Conservation (phyloP, 257 asterid species). For the Capsicum rhomboideum region DNA sequence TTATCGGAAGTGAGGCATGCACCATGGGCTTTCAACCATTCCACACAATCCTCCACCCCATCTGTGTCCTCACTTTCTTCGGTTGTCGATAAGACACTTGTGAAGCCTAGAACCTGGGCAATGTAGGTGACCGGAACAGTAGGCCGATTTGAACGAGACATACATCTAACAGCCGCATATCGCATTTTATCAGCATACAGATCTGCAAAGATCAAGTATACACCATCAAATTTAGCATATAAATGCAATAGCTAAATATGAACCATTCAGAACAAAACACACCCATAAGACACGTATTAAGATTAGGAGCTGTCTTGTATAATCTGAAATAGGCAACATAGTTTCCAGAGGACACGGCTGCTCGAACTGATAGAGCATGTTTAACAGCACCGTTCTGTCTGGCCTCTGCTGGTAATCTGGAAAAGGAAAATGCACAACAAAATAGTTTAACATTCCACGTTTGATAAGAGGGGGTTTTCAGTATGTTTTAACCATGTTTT, state of each 20-base stretch:
- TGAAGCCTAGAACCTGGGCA: slow-evolving; percentile 73
- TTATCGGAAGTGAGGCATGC: slow-evolving; percentile 64
- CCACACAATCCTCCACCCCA: slow-evolving; percentile 80
- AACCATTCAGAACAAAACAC: not conserved
- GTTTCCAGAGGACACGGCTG: slow-evolving; percentile 85
- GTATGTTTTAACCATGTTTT: not conserved
- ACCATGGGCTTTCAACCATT: slow-evolving; percentile 96
- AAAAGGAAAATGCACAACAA: slow-evolving; percentile 8
- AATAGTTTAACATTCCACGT: not conserved
- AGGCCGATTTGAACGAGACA: slow-evolving; percentile 94
- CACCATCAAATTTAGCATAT: not conserved
- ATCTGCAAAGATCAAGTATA: slow-evolving; percentile 41
- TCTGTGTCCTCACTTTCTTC: slow-evolving; percentile 49
- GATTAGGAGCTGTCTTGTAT: slow-evolving; percentile 81
- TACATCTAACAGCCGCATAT: slow-evolving; percentile 84
- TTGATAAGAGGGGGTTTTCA: not conserved
- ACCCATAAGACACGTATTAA: slow-evolving; percentile 85
- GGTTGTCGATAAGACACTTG: slow-evolving; percentile 29
- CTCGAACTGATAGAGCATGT: slow-evolving; percentile 92
- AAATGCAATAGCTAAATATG: not conserved
- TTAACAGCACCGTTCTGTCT: slow-evolving; percentile 60
- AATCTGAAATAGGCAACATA: slow-evolving; percentile 84
- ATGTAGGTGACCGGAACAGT: slow-evolving; percentile 76
- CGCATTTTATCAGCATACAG: slow-evolving; percentile 96
- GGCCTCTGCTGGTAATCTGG: slow-evolving; percentile 69